Base-by-base conservation (phyloP, 805 yeast genomes). In the Cyberlindnera subsufficiens region DNA sequence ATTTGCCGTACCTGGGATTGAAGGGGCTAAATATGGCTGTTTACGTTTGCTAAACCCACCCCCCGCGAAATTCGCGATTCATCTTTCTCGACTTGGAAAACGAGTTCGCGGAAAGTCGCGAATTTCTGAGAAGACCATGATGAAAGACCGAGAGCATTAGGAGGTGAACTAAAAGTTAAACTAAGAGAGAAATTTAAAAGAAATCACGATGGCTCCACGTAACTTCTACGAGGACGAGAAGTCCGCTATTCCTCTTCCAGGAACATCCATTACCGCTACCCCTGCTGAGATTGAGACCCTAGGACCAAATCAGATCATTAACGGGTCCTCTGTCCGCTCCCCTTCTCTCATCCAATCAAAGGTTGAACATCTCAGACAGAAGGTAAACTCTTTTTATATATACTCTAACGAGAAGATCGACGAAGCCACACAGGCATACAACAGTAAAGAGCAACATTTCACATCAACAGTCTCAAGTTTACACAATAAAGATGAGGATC, bases 401-500 rank as follows among this genome's bases (percentile, higher is more conserved):
- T 20, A 38, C 22, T 55, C 74, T 4, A 68, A 68, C 43, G 40
- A 49, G 17, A 67, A 65, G 33, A 63, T 78, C 41, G 73, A 80
- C 49, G 65, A 64, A 15, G 69, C 71, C 7, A 72, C 82, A 42
- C 57, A 69, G 32, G 66, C 67, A 38, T 81, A 77, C 52, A 74
- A 79, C 53, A 61, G 65, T 19, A 71, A 74, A 4, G 96, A 87
- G 65, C 74, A 81, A 55, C 66, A 72, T 43, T 78, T 85, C 39
- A 74, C 86, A 8, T 59, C 69, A 27, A 81, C 91, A 1, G 61
- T 86, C 10, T 71, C 89, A 22, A 69, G 70, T 14, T 70, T 88
- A 51, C 88, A 82, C 59, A 70, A 75, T 46, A 76, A 68, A 52
- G 63, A 71, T 34, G 96, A 88, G 65, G 85, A 78, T 38, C 63